Evolutionary conservation across 2,329 filamentous ascomycete genomes (phyloP), one percentile per base, ranked within the genome.

Genomic region (Calonectria leucothoes): DNA sequence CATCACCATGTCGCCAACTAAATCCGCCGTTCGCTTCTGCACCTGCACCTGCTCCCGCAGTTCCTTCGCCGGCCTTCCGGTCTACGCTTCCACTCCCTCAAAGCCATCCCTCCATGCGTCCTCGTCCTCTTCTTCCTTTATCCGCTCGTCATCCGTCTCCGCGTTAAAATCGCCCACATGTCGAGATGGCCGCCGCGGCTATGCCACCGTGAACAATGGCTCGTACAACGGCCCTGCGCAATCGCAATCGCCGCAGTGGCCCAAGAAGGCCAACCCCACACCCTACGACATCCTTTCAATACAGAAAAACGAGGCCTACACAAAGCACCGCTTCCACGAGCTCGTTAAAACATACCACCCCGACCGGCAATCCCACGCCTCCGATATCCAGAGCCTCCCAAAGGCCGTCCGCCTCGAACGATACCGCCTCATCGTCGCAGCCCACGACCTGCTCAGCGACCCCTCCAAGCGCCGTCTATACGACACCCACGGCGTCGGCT

Each of bases 281-380:
- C 97, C 97, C 1, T 98, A 99, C 86, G 94, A 98, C 81, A 94
- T 99, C 82, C 93, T 98, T 80, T 88, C 90, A 74, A 84, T 87
- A 61, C 80, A 84, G 67, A 90, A 86, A 78, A 87, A 87, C 71
- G 92, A 91, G 17, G 90, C 92, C 2, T 98, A 99, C 84, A 93
- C 91, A 75, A 98, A 99, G 85, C 86, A 89, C 52, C 92, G 92
- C 73, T 99, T 95, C 88, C 97, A 97, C 84, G 91, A 96, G 81
- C 91, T 99, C 66, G 97, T 98, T 71, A 99, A 98, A 87, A 88
- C 97, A 59, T 99, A 99, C 86, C 97, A 99, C 82, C 97, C 97
- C 0, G 97, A 99, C 84, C 91, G 90, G 72, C 87, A 86, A 74
- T 75, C 72, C 75, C 84, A 87, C 75, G 42, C 71, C 63, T 37